A percentile compares a stretch with the other conserved stretches of the same genome.
phyloP scores from a whole-genome alignment of 2,329 filamentous ascomycete genomes.

The Penicillium sp. region DNA sequence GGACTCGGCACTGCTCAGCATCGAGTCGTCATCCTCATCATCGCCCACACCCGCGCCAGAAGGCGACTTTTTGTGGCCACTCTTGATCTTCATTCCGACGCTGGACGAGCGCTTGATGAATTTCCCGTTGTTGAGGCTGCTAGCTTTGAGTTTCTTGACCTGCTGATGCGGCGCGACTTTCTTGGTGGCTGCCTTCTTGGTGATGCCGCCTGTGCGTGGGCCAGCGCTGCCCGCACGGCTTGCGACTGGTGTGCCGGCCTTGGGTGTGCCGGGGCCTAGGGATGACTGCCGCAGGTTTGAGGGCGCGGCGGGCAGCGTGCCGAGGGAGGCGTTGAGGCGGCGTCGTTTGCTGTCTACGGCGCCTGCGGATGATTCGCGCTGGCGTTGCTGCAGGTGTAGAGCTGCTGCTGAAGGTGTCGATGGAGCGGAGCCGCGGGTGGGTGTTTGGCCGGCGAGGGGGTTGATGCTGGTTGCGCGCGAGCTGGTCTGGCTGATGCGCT shows the following conservation, averaged over 20 bases:
- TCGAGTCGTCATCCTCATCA: constrained; percentile 51
- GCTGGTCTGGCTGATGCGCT: constrained; percentile 42
- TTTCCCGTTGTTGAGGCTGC: constrained; percentile 33
- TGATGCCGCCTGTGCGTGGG: constrained; percentile 40
- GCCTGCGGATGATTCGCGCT: constrained; percentile 54
- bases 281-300: constrained; percentile 59
- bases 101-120: constrained; percentile 42
- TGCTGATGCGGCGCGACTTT: constrained; percentile 55
- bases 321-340: constrained; percentile 51
- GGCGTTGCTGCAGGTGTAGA: constrained; percentile 42
- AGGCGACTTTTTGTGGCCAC: constrained; percentile 39
- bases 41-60: constrained; percentile 36
- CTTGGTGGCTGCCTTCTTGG: constrained; percentile 48
- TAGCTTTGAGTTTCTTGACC: constrained; percentile 37
- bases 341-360: constrained; percentile 57
- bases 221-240: constrained; percentile 58
- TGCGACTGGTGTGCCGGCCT: constrained; percentile 51
- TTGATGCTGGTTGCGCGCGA: constrained; percentile 30
- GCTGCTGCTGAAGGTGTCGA: constrained; percentile 40
- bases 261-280: constrained; percentile 61
- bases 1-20: constrained; percentile 50
- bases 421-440: constrained; percentile 40
- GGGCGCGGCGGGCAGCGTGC: constrained; percentile 51
- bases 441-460: constrained; percentile 39
- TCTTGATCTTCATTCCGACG: constrained; percentile 33